phyloP scores from a whole-genome alignment of 148 eudicot genomes.

The Mesembryanthemum crystallinum region DNA sequence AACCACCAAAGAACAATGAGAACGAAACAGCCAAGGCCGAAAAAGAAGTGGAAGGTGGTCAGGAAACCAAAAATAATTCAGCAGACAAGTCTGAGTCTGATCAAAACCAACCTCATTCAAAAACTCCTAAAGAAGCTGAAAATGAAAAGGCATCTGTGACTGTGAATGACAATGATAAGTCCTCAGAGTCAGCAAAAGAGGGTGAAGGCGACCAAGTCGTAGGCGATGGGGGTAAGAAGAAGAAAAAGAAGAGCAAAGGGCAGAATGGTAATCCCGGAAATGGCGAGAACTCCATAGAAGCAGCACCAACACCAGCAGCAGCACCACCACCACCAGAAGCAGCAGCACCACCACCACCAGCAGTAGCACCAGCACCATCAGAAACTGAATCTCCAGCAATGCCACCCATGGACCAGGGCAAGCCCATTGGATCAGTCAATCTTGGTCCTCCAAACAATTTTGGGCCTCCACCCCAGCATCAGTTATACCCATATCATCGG shows the following conservation, averaged over 20 bases:
- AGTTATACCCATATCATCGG: background rate
- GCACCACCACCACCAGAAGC: background rate
- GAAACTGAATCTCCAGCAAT: background rate
- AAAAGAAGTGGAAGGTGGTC: background rate
- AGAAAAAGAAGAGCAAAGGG: conserved; percentile 34
- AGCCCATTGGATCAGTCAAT: conserved; percentile 11
- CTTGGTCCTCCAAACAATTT: background rate
- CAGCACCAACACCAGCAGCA: background rate
- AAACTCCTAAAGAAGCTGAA: conserved; percentile 4
- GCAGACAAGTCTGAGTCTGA: background rate
- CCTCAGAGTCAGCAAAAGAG: background rate
- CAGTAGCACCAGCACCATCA: background rate
- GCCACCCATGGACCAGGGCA: conserved; percentile 16
- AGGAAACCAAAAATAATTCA: conserved; percentile 4
- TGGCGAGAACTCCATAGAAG: background rate
- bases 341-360: background rate
- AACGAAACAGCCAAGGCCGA: conserved; percentile 22
- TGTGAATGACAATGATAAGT: conserved; percentile 5
- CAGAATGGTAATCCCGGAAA: conserved; percentile 7
- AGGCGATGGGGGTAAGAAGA: conserved; percentile 22
- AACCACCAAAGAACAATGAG: conserved; percentile 30
- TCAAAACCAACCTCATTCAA: too few relatives aligned
- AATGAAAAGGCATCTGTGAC: background rate
- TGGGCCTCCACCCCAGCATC: background rate
- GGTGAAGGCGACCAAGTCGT: background rate